A percentile compares a stretch with the other conserved stretches of the same genome.
Conservation (phyloP, 192 early-diverging fungal genomes). For the Polychytrium aggregatum region DNA sequence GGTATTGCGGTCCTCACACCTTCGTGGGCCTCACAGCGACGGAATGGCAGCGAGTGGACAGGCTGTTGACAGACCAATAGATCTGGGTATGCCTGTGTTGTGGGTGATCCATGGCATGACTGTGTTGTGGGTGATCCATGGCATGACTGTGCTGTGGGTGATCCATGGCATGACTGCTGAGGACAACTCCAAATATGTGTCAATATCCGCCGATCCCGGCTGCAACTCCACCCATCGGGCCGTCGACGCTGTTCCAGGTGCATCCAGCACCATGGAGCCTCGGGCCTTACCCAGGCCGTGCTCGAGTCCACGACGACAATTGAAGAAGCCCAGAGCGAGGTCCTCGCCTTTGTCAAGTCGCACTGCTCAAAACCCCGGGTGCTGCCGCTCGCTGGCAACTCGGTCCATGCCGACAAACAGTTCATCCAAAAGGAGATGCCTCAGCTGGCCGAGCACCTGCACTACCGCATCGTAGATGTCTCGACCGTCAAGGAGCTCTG, state of each 20-base stretch:
- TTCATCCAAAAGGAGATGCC: constrained; percentile 80
- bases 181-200: too few species aligned
- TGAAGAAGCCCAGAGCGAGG: constrained; percentile 53
- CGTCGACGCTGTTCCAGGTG: constrained; percentile 26
- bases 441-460: constrained; percentile 55
- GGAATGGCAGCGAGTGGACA: neutral
- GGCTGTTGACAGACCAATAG: too few species aligned
- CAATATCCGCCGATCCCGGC: too few species aligned
- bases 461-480: constrained; percentile 80
- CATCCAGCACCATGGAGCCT: constrained; percentile 62
- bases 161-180: too few species aligned
- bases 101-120: too few species aligned
- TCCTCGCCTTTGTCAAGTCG: constrained; percentile 62
- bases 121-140: too few species aligned
- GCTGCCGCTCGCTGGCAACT: constrained; percentile 82
- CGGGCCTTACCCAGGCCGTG: constrained; percentile 70
- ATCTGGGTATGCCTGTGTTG: too few species aligned
- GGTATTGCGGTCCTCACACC: neutral
- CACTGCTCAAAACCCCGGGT: constrained; percentile 49
- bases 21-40: neutral
- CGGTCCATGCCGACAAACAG: constrained; percentile 80
- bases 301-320: constrained; percentile 54
- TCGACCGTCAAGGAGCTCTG: constrained; percentile 83
- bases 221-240: too few species aligned
- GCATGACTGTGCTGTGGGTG: too few species aligned